Base-by-base conservation (phyloP, 1,139 yeast genomes). In the Suhomyces wounanorum region DNA sequence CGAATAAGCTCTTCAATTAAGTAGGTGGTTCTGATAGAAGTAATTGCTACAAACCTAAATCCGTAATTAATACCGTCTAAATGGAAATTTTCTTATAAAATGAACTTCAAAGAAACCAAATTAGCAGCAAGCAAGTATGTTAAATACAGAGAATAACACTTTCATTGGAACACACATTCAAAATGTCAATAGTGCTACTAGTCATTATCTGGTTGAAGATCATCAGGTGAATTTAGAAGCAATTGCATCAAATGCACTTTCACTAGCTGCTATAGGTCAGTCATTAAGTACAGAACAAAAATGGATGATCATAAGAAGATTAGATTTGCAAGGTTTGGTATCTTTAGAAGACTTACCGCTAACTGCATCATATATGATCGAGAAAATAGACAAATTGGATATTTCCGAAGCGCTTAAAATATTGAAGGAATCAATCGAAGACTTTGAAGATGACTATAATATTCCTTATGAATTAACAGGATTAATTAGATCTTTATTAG, bases 331-430 rank as follows among this genome's bases (percentile, higher is more conserved):
- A 37, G 66, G 66, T 21, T 67, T 70, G 53, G 48, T 55, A 0
- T 47, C 63, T 10, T 59, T 66, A 52, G 73, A 68, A 8, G 67
- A 71, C 43, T 63, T 73, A 46, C 77, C 77, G 5, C 54, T 65
- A 13, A 59, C 61, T 28, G 64, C 61, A 10, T 45, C 62, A 6
- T 64, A 59, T 46, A 58, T 64, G 63, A 55, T 65, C 49, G 62
- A 62, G 45, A 65, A 64, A 52, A 57, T 62, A 37, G 61, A 59
- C 38, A 46, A 45, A 11, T 49, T 66, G 43, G 26, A 60, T 1
- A 46, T 52, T 11, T 43, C 47, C 1, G 64, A 63, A 18, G 58
- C 69, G 1, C 8, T 64, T 17, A 55, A 48, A 5, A 62, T 67
- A 26, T 55, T 67, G 33, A 49, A 57, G 37, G 57, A 61, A 13